These are phyloP conservation scores for Clarireedia homoeocarpa DNA, from an alignment of 2,329 filamentous ascomycete genomes.

Conservation along the genomic window DNA sequence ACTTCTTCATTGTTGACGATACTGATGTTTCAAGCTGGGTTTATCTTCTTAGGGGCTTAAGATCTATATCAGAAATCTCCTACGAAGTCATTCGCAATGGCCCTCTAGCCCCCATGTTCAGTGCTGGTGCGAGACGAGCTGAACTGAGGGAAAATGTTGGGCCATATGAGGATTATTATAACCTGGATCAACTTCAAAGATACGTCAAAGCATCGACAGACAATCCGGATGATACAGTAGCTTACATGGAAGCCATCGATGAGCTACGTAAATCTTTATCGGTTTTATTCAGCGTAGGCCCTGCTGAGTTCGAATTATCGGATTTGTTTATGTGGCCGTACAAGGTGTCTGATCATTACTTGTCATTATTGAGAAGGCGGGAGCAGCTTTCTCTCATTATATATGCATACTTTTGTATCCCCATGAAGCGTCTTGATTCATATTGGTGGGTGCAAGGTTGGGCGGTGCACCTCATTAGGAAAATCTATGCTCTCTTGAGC, in stretches of 20 bases:
- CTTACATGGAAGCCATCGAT: constrained; percentile 29
- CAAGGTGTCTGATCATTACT: constrained; percentile 30
- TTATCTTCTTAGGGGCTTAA: constrained; percentile 31
- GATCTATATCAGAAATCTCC: constrained; percentile 28
- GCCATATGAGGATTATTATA: constrained; percentile 5
- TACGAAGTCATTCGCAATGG: constrained; percentile 17
- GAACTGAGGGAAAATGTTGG: constrained; percentile 15
- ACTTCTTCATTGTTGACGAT: constrained; percentile 32
- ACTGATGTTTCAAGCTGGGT: constrained; percentile 33
- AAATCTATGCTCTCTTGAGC: constrained; percentile 31
- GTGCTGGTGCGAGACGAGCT: constrained; percentile 6
- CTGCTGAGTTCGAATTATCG: constrained; percentile 27
- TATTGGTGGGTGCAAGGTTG: constrained; percentile 34
- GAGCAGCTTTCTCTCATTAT: constrained; percentile 31
- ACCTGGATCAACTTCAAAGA: constrained; percentile 18
- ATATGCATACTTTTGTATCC: constrained; percentile 31
- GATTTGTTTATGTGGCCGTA: constrained; percentile 37
- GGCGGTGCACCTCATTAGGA: constrained; percentile 29
- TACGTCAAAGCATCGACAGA: constrained; percentile 15
- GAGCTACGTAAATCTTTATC: constrained; percentile 30
- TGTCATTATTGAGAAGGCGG: constrained; percentile 30
- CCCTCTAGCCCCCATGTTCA: constrained; percentile 18
- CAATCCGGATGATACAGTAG: constrained; percentile 17
- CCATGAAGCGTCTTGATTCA: constrained; percentile 29
- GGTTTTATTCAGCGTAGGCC: constrained; percentile 16